These are phyloP conservation scores for Flaveria trinervia DNA, from an alignment of 129 eudicot genomes.

Conservation along the genomic window DNA sequence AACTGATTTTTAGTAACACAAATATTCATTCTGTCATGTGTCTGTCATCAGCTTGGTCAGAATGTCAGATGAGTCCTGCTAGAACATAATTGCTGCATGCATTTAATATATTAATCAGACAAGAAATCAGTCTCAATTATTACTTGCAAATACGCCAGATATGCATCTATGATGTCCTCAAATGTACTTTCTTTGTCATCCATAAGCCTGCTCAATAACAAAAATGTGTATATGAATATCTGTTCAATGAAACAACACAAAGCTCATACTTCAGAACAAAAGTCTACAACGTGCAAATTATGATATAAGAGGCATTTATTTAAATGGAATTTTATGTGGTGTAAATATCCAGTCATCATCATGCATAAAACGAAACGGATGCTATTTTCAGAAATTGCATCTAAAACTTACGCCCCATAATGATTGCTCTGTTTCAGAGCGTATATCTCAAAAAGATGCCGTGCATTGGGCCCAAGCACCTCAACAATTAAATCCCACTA, in stretches of 20 bases:
- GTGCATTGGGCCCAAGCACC: conserved; percentile 80
- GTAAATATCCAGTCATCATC: not conserved
- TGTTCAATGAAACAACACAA: not conserved
- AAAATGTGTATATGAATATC: conserved; percentile 12
- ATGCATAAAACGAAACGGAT: not conserved
- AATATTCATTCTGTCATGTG: conserved; percentile 13
- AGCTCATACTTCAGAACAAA: not conserved
- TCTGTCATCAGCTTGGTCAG: not conserved
- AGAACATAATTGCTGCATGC: not conserved
- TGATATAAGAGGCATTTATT: not conserved
- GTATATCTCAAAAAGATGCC: conserved; percentile 90
- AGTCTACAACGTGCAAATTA: not conserved
- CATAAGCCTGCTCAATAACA: conserved; percentile 55
- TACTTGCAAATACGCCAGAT: conserved; percentile 94
- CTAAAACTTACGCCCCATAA: conserved; percentile 63
- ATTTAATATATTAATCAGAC: conserved; percentile 1
- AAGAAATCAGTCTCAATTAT: conserved; percentile 23
- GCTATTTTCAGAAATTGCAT: not conserved
- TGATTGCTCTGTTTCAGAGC: conserved; percentile 80
- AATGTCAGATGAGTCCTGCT: not conserved
- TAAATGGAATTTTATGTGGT: not conserved
- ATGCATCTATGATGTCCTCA: conserved; percentile 92
- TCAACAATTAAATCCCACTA: conserved; percentile 83
- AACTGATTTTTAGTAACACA: not conserved
- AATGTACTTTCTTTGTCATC: conserved; percentile 61